Conservation (phyloP, 148 eudicot genomes). For the Rhododendron henanense region DNA sequence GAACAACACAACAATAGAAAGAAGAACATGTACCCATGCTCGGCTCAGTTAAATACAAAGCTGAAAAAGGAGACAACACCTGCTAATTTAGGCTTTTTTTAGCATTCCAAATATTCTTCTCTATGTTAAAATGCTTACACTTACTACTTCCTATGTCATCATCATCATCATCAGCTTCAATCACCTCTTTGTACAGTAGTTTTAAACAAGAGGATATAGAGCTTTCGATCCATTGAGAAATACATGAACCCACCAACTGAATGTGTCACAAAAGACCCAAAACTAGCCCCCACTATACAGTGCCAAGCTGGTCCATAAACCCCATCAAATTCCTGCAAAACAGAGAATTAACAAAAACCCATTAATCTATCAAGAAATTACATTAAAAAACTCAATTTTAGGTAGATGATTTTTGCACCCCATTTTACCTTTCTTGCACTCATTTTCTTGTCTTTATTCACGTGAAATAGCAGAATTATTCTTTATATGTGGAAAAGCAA, state of each 20-base stretch:
- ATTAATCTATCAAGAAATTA: constrained; percentile 1
- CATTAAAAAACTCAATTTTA: not conserved
- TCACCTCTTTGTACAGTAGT: constrained; percentile 81
- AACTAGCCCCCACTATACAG: constrained; percentile 90
- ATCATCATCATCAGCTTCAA: constrained; percentile 22
- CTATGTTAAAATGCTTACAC: not conserved
- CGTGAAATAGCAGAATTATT: not conserved
- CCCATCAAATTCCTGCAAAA: constrained; percentile 92
- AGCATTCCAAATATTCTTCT: not conserved
- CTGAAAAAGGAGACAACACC: not conserved
- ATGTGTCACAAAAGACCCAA: constrained; percentile 96
- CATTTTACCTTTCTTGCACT: not conserved
- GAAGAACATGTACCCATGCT: not conserved
- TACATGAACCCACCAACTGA: constrained; percentile 93
- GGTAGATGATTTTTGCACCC: not conserved
- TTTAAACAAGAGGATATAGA: constrained; percentile 77
- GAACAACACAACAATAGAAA: not conserved
- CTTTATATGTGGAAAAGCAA: not conserved
- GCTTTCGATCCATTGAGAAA: constrained; percentile 88
- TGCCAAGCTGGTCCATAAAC: constrained; percentile 99
- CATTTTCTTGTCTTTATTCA: not conserved
- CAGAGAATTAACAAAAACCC: not conserved
- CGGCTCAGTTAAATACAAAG: not conserved
- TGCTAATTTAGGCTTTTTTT: not conserved
- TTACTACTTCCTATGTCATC: not conserved